phyloP scores from a whole-genome alignment of 2,329 filamentous ascomycete genomes.

The Colletotrichum sp. region DNA sequence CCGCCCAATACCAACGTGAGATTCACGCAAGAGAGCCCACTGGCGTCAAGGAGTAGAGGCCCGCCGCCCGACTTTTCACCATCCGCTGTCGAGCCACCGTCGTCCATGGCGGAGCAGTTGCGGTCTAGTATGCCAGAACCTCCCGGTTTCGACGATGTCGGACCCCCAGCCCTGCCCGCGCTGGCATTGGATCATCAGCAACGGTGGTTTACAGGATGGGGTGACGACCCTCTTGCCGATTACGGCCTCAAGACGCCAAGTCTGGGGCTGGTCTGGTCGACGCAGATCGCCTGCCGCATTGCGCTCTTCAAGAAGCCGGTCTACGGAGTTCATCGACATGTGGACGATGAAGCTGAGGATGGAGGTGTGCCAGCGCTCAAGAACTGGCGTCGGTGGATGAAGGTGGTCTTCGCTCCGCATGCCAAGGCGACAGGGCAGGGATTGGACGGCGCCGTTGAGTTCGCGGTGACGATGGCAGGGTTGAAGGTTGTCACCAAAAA shows the following conservation, averaged over 20 bases:
- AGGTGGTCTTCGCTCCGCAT: conserved; percentile 89
- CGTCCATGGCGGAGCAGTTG: conserved; percentile 40
- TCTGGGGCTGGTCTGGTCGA: conserved; percentile 87
- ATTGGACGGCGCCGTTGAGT: conserved; percentile 63
- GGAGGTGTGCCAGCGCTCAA: conserved; percentile 49
- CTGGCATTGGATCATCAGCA: conserved; percentile 88
- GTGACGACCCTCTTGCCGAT: conserved; percentile 63
- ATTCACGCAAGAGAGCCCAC: conserved; percentile 50
- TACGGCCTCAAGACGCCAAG: conserved; percentile 78
- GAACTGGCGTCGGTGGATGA: conserved; percentile 78
- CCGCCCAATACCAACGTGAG: conserved; percentile 15
- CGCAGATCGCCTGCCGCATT: conserved; percentile 83
- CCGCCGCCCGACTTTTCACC: conserved; percentile 29
- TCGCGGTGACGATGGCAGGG: conserved; percentile 76
- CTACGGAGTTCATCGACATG: conserved; percentile 38
- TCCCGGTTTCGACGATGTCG: conserved; percentile 44
- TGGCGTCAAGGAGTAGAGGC: conserved; percentile 47
- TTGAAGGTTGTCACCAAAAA: conserved; percentile 41
- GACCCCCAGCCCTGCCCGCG: conserved; percentile 47
- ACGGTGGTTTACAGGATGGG: conserved; percentile 95
- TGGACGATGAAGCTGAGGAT: conserved; percentile 46
- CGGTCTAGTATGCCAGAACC: conserved; percentile 37
- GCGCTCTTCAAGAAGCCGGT: conserved; percentile 76
- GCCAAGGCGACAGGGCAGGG: conserved; percentile 56
- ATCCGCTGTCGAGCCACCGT: conserved; percentile 35